Base-by-base conservation (phyloP, 768 basidiomycete species). In the Russula compacta region DNA sequence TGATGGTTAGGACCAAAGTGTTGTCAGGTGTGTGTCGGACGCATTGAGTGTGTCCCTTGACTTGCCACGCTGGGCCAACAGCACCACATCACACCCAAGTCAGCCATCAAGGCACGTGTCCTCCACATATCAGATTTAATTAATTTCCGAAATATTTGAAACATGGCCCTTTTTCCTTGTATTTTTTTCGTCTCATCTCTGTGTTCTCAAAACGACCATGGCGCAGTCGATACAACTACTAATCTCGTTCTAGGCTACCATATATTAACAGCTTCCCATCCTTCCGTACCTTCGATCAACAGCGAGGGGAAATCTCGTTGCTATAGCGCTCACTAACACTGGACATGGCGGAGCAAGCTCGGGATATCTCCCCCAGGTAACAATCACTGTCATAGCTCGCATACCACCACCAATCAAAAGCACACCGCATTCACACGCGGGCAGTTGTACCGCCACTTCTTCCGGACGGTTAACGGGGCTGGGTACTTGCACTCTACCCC, bases 191-290 rank as follows among this genome's bases (percentile, higher is more conserved):
- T 38, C 33, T 51, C n/a, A n/a, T n/a, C n/a, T n/a, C n/a, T n/a
- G n/a, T n/a, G n/a, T n/a, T n/a, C 15, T 17, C 50, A 4, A 36
- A 39, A 53, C 14, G 19, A 40, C 21, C 29, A 15, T 24, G 12
- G 15, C 39, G 39, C 21, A 29, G 24, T 29, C 24, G 24, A 29
- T 6, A 46, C 21, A 53, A 52, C 6, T 29, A 15, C 35, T 29
- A 15, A 24, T 51, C 35, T 38, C 40, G 38, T 33, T 54, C 53
- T 32, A 29, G 24, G 24, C 38, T 33, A 24, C 15, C 40, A 38
- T 32, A 17, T 61, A 56, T 61, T 56, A 51, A 61, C 54, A 56
- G 48, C 39, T 55, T 60, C 53, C 35, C 29, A 24, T n/a, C 36
- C 59, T 60, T 35, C 53, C 47, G 42, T 54, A 17, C 54, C 24